These are phyloP conservation scores for Rutstroemia sydowiana DNA, from an alignment of 2,329 filamentous ascomycete genomes.

Conservation along the genomic window DNA sequence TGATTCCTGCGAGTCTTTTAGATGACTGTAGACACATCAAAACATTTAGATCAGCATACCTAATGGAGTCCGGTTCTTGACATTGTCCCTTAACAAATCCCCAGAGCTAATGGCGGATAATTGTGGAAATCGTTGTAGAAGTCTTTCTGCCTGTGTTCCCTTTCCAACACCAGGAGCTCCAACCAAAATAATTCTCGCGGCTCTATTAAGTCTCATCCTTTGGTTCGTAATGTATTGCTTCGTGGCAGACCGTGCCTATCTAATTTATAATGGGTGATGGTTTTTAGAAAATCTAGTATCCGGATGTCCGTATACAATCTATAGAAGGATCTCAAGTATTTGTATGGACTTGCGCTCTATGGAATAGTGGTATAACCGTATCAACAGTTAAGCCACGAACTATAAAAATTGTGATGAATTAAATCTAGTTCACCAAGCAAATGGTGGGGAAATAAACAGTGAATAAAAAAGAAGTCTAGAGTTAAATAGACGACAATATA, in stretches of 20 bases:
- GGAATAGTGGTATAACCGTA: no score
- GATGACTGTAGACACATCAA: no score
- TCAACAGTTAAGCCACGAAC: no score
- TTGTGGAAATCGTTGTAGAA: constrained; percentile 81
- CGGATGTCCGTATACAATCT: not conserved
- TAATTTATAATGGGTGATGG: no score
- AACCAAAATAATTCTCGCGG: constrained; percentile 88
- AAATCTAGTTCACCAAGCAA: no score
- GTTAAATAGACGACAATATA: no score
- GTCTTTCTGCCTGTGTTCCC: constrained; percentile 86
- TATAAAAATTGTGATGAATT: no score
- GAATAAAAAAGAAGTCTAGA: no score
- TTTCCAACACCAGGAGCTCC: constrained; percentile 91
- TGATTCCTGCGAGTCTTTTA: constrained; percentile 55
- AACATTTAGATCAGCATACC: constrained; percentile 44
- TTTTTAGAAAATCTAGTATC: no score
- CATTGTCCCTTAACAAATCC: constrained; percentile 86
- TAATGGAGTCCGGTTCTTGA: constrained; percentile 77
- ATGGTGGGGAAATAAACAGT: no score
- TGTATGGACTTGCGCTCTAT: no score
- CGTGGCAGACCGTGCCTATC: no score
- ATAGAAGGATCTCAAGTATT: not conserved
- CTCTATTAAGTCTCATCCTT: constrained; percentile 62
- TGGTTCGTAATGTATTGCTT: not conserved
- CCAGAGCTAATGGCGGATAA: constrained; percentile 89